Percentiles rank a stretch among this genome's conserved stretches.
These are phyloP conservation scores for Turnera subulata DNA, from an alignment of 345 rosid species.

Conservation along the genomic window DNA sequence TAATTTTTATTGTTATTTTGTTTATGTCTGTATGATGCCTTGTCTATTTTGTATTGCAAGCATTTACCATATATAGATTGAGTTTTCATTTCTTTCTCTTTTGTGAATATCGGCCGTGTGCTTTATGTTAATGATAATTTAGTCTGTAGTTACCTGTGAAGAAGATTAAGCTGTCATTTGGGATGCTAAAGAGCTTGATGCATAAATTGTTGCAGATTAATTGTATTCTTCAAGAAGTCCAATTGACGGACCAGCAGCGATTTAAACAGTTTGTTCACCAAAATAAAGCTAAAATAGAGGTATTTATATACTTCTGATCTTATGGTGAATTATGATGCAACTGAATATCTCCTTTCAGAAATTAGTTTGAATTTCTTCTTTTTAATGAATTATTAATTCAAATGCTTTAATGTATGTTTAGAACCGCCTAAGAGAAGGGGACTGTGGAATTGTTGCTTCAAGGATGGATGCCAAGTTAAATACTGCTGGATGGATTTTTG, in stretches of 20 bases:
- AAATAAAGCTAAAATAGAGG: constrained; percentile 98
- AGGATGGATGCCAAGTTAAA: constrained; percentile 95
- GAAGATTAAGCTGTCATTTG: background rate
- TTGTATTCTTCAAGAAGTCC: constrained; percentile 87
- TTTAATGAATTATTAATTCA: constrained; percentile 10
- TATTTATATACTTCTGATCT: constrained; percentile 16
- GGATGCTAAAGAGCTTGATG: constrained; percentile 10
- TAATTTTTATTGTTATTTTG: background rate
- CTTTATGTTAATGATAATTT: background rate
- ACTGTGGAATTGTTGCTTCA: constrained; percentile 81
- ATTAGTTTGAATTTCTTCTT: background rate
- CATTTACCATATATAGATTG: background rate
- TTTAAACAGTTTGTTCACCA: constrained; percentile 97
- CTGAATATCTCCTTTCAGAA: background rate
- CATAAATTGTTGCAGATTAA: constrained; percentile 48
- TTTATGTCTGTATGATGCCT: background rate
- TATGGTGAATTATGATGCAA: too few relatives aligned
- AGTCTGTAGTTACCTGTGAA: background rate
- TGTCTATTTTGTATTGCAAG: background rate
- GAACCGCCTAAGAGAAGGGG: constrained; percentile 92
- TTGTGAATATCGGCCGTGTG: background rate
- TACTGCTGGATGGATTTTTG: constrained; percentile 90
- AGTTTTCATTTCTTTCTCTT: background rate
- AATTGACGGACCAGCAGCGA: constrained; percentile 88
- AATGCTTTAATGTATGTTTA: constrained; percentile 22